Base-by-base conservation (phyloP, 2,329 filamentous ascomycete species). In the Cercospora canescens region DNA sequence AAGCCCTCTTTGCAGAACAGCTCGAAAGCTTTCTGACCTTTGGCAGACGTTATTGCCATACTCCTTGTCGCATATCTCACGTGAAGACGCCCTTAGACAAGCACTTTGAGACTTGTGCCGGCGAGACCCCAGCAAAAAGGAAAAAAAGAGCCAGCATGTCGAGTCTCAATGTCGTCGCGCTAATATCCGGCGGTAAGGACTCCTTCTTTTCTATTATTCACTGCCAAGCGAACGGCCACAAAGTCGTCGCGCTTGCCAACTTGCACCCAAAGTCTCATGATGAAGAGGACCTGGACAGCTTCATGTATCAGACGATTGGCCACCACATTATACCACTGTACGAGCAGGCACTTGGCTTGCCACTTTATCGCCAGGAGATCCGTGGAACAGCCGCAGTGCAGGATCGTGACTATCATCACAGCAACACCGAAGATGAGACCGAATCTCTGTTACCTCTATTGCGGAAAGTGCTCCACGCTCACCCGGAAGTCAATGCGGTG, bases 241-340 rank as follows among this genome's bases (percentile, higher is more conserved):
- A 86, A 69, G 83, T 99, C 55, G 87, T 97, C 59, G 95, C 95
- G 7, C 83, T 99, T 56, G 95, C 92, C 58, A 99, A 99, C 79
- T 83, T 99, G 63, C 86, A 94, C 76, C 94, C 93, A 16, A 54
- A 60, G 6, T 34, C 57, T 35, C 62, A 66, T 35, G 58, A 62
- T 58, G 61, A 52, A 24, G 82, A 85, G 37, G 92, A 98, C 78
- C 85, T 96, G 73, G 93, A 99, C 79, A 97, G 94, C 81, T 98
- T 95, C 88, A 99, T 99, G 95, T 99, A 98, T 83, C 95, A 99
- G 83, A 99, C 95, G 3, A 92, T 97, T 67, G 95, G 95, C 12
- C 93, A 98, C 79, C 86, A 88, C 65, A 83, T 97, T 18, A 90
- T 98, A 64, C 93, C 94, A 2, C 85, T 97, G 16, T 98, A 97